Evolutionary conservation across 805 yeast genomes (phyloP), one percentile per base, ranked within the genome.

Genomic region (Torulaspora indica): DNA sequence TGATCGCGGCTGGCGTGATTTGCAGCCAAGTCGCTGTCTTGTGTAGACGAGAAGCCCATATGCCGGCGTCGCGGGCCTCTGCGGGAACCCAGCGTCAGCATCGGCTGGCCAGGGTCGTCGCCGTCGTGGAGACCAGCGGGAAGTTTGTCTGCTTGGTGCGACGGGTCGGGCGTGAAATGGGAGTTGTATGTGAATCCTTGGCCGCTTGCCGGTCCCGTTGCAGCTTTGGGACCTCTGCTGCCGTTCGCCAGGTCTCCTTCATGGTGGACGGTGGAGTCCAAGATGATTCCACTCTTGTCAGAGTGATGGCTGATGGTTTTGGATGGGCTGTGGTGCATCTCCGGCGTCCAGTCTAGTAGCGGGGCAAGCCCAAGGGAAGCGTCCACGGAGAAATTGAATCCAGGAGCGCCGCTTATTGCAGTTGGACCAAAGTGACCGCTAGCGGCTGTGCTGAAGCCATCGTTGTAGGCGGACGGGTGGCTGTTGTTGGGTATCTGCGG

Each of bases 301-400:
- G 38, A 43, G 45, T 20, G 33, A 20, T 38, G 32, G 27, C 36
- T 40, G 38, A 25, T 35, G 7, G 42, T 33, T 40, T 41, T 38
- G 29, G 31, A 36, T n/a, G 18, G 38, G 40, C 37, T 29, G 35
- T 34, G 34, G 43, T 45, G 41, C 4, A 43, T 42, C 14, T 50
- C 56, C 23, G 55, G 56, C 3, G 56, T 41, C 53, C 57, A 69
- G 42, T 78, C 83, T 45, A 84, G 63, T 54, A 83, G 73, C 8
- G 84, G 84, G 1, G 85, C 88, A 43, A 85, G 66, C 1, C 91
- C 91, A 32, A 84, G 65, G 0, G 91, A 85, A 1, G 88, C 91
- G 65, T 85, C 93, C 2, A 87, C 87, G n/a, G 83, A 85, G 61
- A 81, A 83, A 46, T 82, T 88, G 53, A 63, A 64, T 42, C 67